Evolutionary conservation across 495 filamentous ascomycete species (phyloP).

Genomic region (Corynascus novoguineensis): DNA sequence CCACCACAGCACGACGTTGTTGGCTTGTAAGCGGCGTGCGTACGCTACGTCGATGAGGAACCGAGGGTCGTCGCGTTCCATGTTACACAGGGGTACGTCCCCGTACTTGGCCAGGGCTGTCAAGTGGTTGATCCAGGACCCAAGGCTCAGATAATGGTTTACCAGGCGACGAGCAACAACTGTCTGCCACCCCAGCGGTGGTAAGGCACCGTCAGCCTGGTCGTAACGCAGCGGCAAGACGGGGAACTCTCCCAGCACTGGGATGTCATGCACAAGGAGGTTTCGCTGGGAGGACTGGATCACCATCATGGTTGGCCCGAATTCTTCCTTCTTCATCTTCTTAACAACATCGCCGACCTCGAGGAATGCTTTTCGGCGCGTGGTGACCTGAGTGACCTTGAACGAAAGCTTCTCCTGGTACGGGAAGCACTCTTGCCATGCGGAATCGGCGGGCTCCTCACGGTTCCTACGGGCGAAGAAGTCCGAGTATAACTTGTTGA

Average conservation of each 20-base stretch:
- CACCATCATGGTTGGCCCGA: slow-evolving; percentile 70
- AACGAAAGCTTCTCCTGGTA: slow-evolving; percentile 88
- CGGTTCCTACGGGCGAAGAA: slow-evolving; percentile 53
- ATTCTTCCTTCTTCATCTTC: slow-evolving; percentile 79
- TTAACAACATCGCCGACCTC: slow-evolving; percentile 81
- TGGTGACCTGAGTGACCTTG: slow-evolving; percentile 79
- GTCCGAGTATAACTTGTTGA: slow-evolving; percentile 86
- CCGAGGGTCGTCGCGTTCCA: slow-evolving; percentile 87
- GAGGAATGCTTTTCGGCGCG: slow-evolving; percentile 77
- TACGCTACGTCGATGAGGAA: slow-evolving; percentile 96
- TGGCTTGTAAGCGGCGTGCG: slow-evolving; percentile 80
- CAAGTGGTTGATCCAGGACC: slow-evolving; percentile 86
- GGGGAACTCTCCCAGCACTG: slow-evolving; percentile 78
- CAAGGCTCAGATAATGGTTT: slow-evolving; percentile 81
- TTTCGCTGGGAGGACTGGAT: slow-evolving; percentile 84
- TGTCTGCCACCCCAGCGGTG: slow-evolving; percentile 88
- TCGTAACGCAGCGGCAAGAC: slow-evolving; percentile 75
- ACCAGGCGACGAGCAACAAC: slow-evolving; percentile 83
- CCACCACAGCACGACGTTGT: slow-evolving; percentile 98
- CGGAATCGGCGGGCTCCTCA: slow-evolving; percentile 59
- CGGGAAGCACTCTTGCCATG: slow-evolving; percentile 71
- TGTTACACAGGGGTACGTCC: slow-evolving; percentile 88
- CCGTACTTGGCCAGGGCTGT: slow-evolving; percentile 84
- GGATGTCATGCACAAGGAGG: slow-evolving; percentile 75
- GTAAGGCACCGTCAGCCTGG: slow-evolving; percentile 75